Evolutionary conservation across 805 yeast species (phyloP).

Genomic region (Kuraishia ogatae): DNA sequence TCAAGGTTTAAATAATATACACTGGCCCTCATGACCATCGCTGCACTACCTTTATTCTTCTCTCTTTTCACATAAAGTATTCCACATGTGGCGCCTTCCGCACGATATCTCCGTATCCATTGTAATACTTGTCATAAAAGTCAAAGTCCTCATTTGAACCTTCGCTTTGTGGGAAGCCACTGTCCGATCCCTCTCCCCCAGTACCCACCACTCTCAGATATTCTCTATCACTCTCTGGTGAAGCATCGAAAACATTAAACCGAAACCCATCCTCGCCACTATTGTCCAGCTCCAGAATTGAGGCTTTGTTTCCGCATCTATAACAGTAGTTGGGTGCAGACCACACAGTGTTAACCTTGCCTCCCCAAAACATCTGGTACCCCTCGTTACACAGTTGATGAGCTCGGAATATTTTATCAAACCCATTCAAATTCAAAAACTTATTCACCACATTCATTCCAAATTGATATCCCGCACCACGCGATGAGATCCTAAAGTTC

Average conservation of each 20-base stretch:
- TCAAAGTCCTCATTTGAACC: slow-evolving; percentile 3
- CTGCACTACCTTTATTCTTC: background rate
- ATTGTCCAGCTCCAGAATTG: slow-evolving; percentile 79
- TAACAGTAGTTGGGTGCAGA: slow-evolving; percentile 97
- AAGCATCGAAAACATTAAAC: slow-evolving; percentile 94
- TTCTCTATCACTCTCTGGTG: slow-evolving; percentile 81
- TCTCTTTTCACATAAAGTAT: slow-evolving; percentile 24
- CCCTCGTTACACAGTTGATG: slow-evolving; percentile 98
- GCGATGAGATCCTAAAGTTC: slow-evolving; percentile 82
- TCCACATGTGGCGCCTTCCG: slow-evolving; percentile 30
- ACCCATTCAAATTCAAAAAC: slow-evolving; percentile 67
- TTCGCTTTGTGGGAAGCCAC: slow-evolving; percentile 8
- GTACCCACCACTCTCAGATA: slow-evolving; percentile 27
- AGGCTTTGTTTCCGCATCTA: slow-evolving; percentile 93
- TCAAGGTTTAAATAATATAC: background rate
- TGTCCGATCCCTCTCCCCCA: background rate
- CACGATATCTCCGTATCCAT: slow-evolving; percentile 3
- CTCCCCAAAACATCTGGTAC: slow-evolving; percentile 83
- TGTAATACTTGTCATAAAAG: slow-evolving; percentile 1
- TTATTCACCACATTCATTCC: slow-evolving; percentile 87
- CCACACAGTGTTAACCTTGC: slow-evolving; percentile 94
- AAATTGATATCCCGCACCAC: slow-evolving; percentile 98
- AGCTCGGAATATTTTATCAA: slow-evolving; percentile 82
- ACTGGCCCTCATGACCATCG: background rate
- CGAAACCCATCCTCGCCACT: slow-evolving; percentile 51